Evolutionary conservation across 2,329 filamentous ascomycete species (phyloP).

Genomic region (Chalaropsis ovoidea): DNA sequence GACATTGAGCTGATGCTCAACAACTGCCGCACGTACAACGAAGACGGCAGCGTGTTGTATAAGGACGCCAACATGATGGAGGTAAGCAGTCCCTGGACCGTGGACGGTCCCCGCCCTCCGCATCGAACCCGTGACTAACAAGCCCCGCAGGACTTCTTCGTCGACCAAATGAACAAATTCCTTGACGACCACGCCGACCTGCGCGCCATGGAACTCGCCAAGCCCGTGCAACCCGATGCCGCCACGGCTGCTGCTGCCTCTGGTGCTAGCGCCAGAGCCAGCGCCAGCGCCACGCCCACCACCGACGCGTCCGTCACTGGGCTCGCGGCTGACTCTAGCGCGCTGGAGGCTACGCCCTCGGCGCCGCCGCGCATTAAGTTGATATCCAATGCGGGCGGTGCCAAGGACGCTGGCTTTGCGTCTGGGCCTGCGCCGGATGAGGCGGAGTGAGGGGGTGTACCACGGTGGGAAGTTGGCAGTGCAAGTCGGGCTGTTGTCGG

Average conservation of each 20-base stretch:
- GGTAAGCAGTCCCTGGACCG: background rate
- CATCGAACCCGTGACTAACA: slow-evolving; percentile 41
- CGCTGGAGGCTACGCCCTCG: background rate
- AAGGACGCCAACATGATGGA: slow-evolving; percentile 88
- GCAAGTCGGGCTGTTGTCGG: slow-evolving; percentile 16
- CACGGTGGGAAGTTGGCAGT: slow-evolving; percentile 21
- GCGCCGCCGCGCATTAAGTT: slow-evolving; percentile 28
- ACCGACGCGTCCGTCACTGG: slow-evolving; percentile 26
- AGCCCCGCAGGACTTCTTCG: slow-evolving; percentile 42
- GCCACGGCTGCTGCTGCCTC: slow-evolving; percentile 29
- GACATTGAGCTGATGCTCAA: slow-evolving; percentile 77
- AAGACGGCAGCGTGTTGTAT: slow-evolving; percentile 86
- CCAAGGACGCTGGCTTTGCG: slow-evolving; percentile 11
- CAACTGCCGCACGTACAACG: slow-evolving; percentile 94
- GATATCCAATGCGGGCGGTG: slow-evolving; percentile 42
- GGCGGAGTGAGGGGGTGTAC: background rate
- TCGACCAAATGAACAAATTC: slow-evolving; percentile 44
- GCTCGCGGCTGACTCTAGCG: background rate
- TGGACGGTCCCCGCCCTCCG: no score
- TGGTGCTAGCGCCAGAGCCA: no score
- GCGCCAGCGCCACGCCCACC: background rate
- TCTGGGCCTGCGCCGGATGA: slow-evolving; percentile 1
- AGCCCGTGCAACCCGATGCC: slow-evolving; percentile 25
- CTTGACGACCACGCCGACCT: slow-evolving; percentile 47
- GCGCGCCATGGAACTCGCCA: slow-evolving; percentile 43